These are phyloP conservation scores for Aspergillus fumigatus DNA, from an alignment of 2,329 filamentous ascomycete species.

Conservation along the genomic window DNA sequence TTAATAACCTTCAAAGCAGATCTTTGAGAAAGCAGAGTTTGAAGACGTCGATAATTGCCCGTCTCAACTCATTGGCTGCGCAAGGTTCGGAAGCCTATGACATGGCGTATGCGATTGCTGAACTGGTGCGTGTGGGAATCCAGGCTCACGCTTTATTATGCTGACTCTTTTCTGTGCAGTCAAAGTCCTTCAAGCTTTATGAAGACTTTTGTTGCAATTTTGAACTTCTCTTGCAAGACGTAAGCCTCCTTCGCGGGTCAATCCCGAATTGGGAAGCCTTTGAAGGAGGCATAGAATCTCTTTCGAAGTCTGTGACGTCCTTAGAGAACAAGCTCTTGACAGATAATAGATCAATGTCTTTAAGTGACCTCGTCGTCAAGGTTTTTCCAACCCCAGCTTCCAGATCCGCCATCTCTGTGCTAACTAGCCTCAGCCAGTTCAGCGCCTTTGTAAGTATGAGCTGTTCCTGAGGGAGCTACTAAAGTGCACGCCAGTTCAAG, in stretches of 20 bases:
- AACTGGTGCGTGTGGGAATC: slow-evolving; percentile 38
- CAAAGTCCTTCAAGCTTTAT: slow-evolving; percentile 78
- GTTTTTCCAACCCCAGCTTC: slow-evolving; percentile 40
- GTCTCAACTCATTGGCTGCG: slow-evolving; percentile 39
- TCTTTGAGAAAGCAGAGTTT: slow-evolving; percentile 27
- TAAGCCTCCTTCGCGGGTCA: slow-evolving; percentile 63
- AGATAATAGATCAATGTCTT: slow-evolving; percentile 70
- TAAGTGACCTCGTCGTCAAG: slow-evolving; percentile 87
- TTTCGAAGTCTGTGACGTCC: slow-evolving; percentile 71
- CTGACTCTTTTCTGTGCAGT: slow-evolving; percentile 54
- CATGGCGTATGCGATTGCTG: slow-evolving; percentile 52
- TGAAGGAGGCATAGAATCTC: slow-evolving; percentile 77
- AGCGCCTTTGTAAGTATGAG: slow-evolving; percentile 87
- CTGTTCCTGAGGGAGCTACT: slow-evolving; percentile 79
- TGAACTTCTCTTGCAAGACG: slow-evolving; percentile 75
- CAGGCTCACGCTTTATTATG: slow-evolving; percentile 23
- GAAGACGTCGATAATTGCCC: slow-evolving; percentile 24
- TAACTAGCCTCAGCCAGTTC: slow-evolving; percentile 65
- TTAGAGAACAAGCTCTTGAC: slow-evolving; percentile 60
- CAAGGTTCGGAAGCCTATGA: slow-evolving; percentile 51
- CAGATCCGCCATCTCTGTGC: slow-evolving; percentile 1
- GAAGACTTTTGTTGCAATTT: slow-evolving; percentile 90
- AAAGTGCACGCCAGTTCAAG: slow-evolving; percentile 74
- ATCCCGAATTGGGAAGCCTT: slow-evolving; percentile 73
- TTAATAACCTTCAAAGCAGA: slow-evolving; percentile 22